Percentiles rank a stretch among this genome's conserved stretches.
phyloP scores from a whole-genome alignment of 2,329 filamentous ascomycete genomes.

The Fusarium fujikuroi region DNA sequence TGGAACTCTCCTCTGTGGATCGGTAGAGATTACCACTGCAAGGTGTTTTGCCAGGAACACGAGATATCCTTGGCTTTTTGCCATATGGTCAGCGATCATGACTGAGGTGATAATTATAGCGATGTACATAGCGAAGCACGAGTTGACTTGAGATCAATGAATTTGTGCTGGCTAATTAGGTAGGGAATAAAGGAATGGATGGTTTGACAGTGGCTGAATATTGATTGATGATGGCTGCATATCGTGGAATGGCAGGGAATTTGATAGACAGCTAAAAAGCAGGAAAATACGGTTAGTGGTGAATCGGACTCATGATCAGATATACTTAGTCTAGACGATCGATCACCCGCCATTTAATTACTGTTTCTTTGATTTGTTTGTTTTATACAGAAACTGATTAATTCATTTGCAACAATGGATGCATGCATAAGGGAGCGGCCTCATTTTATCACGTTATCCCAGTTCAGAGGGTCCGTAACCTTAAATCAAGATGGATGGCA shows the following conservation, averaged over 20 bases:
- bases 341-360: slow-evolving; percentile 1
- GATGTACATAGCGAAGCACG: slow-evolving; percentile 5
- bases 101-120: background rate
- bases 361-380: background rate
- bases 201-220: slow-evolving; percentile 19
- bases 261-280: background rate
- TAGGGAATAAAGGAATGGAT: background rate
- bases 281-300: background rate
- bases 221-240: slow-evolving; percentile 18
- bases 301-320: background rate
- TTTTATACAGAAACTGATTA: slow-evolving; percentile 1
- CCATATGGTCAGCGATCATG: background rate
- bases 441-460: background rate
- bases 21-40: slow-evolving; percentile 28
- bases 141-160: background rate
- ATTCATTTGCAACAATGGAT: background rate
- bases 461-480: background rate
- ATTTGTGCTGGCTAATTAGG: background rate
- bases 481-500: slow-evolving; percentile 8
- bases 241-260: slow-evolving; percentile 12
- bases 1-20: slow-evolving; percentile 32
- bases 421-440: slow-evolving; percentile 9
- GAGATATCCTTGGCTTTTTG: background rate
- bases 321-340: background rate
- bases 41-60: slow-evolving; percentile 21